phyloP scores from a whole-genome alignment of 2,329 filamentous ascomycete genomes.

The Cordyceps sp. region DNA sequence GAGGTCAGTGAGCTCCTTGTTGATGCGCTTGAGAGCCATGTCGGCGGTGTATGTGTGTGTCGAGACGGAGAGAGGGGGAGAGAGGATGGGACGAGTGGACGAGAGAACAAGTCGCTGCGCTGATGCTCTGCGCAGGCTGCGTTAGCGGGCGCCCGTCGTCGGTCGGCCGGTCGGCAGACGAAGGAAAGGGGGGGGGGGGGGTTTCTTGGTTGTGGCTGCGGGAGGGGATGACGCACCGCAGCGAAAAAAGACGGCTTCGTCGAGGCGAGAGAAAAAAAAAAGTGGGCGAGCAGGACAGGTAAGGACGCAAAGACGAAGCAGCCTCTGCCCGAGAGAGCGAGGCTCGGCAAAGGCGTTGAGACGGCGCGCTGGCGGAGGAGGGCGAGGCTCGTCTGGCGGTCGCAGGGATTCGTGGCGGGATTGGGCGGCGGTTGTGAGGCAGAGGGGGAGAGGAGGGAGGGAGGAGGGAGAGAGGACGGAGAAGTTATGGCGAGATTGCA shows the following conservation, averaged over 20 bases:
- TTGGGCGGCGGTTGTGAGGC: too few relatives aligned
- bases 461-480: neutral
- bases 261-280: neutral
- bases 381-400: too few relatives aligned
- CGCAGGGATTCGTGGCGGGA: too few relatives aligned
- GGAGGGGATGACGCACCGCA: constrained; percentile 11
- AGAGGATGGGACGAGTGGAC: constrained; percentile 1
- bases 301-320: neutral
- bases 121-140: constrained; percentile 10
- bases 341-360: too few relatives aligned
- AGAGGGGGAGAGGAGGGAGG: neutral
- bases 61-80: neutral
- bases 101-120: constrained; percentile 7
- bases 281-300: neutral
- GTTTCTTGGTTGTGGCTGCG: too few relatives aligned
- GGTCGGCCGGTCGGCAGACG: constrained; percentile 3
- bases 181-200: constrained; percentile 2
- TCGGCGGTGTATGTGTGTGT: constrained; percentile 15
- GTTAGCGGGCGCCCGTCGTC: constrained; percentile 7
- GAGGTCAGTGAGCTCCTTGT: constrained; percentile 84
- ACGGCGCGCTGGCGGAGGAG: too few relatives aligned
- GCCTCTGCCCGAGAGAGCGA: too few relatives aligned
- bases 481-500: neutral
- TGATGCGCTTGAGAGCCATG: constrained; percentile 88
- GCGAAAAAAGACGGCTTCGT: too few relatives aligned